These are phyloP conservation scores for Inonotus obliquus DNA, from an alignment of 1,284 basidiomycete species.

Conservation along the genomic window DNA sequence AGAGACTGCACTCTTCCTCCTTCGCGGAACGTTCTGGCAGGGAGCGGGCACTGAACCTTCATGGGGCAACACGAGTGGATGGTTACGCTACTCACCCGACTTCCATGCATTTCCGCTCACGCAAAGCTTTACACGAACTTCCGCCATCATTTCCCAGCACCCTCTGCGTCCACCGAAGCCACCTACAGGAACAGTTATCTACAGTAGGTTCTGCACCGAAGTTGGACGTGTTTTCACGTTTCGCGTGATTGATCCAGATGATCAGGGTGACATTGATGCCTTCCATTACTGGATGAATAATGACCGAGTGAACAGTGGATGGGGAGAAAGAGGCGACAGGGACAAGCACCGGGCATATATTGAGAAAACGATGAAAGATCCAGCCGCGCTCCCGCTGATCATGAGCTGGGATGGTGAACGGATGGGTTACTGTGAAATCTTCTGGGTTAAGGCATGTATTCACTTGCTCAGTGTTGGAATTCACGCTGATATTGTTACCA, in stretches of 20 bases:
- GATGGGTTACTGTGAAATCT: slow-evolving; percentile 52
- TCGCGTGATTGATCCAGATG: slow-evolving; percentile 38
- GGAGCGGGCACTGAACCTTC: slow-evolving; percentile 37
- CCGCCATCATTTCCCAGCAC: slow-evolving; percentile 45
- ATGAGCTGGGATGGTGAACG: slow-evolving; percentile 49
- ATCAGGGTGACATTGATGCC: slow-evolving; percentile 38
- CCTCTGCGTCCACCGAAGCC: slow-evolving; percentile 50
- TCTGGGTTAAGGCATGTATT: slow-evolving; percentile 37
- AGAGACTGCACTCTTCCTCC: slow-evolving; percentile 32
- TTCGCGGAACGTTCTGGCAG: slow-evolving; percentile 48
- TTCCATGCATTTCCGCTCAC: slow-evolving; percentile 36
- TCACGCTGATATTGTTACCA: not conserved
- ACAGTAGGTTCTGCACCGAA: slow-evolving; percentile 42
- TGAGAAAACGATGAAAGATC: slow-evolving; percentile 34
- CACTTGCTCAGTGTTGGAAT: not conserved
- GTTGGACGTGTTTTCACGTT: slow-evolving; percentile 42
- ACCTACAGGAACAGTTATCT: slow-evolving; percentile 38
- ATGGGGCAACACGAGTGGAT: slow-evolving; percentile 33
- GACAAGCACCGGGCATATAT: slow-evolving; percentile 46
- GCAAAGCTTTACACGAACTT: slow-evolving; percentile 41
- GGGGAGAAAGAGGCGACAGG: slow-evolving; percentile 45
- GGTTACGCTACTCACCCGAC: slow-evolving; percentile 32
- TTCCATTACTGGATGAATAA: slow-evolving; percentile 53
- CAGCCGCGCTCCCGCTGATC: slow-evolving; percentile 41
- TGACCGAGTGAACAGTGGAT: slow-evolving; percentile 43